These are phyloP conservation scores for Trichoderma cornu-damae DNA, from an alignment of 2,329 filamentous ascomycete species.

Conservation along the genomic window DNA sequence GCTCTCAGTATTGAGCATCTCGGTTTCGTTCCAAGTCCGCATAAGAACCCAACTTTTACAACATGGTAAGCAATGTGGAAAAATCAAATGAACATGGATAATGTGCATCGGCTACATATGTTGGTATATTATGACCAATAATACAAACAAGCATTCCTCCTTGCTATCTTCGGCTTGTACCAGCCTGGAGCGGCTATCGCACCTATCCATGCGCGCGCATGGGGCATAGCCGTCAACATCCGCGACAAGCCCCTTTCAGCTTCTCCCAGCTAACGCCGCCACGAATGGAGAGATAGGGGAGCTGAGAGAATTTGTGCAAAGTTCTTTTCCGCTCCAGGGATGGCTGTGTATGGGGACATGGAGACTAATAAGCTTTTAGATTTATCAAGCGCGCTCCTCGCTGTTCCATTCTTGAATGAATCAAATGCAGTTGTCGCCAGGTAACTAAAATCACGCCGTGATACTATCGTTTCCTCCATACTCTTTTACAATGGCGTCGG, in stretches of 20 bases:
- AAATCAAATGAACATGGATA: no score
- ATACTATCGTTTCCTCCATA: background rate
- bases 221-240: constrained; percentile 11
- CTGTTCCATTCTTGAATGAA: background rate
- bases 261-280: constrained; percentile 1
- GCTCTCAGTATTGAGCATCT: no score
- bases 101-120: no score
- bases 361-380: constrained; percentile 7
- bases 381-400: background rate
- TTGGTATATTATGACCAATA: no score
- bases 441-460: background rate
- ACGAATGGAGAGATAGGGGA: background rate
- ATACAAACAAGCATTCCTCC: background rate
- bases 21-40: no score
- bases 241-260: constrained; percentile 11
- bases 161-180: background rate
- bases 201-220: background rate
- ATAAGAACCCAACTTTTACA: no score
- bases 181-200: constrained; percentile 7
- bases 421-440: background rate
- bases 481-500: constrained; percentile 26
- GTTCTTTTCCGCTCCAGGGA: constrained; percentile 5
- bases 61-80: no score
- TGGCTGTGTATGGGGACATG: background rate
- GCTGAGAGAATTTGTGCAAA: background rate